Evolutionary conservation across 169 alveolate species (phyloP).

Genomic region (Plasmodium ovale): DNA sequence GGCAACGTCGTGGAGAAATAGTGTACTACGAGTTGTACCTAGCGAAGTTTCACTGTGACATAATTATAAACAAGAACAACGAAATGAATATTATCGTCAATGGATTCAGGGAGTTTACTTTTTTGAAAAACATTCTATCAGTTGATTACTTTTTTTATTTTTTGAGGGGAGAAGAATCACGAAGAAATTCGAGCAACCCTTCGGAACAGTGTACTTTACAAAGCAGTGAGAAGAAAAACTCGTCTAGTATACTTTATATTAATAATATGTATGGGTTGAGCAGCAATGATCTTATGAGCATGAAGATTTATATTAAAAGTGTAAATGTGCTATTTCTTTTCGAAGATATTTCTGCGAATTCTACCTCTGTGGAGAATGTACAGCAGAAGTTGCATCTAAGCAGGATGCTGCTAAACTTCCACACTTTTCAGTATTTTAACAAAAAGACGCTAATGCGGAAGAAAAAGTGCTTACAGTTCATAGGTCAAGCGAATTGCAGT

Average conservation of each 20-base stretch:
- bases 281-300: constrained; percentile 16
- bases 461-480: constrained; percentile 28
- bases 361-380: not conserved
- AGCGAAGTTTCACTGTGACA: constrained; percentile 47
- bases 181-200: not conserved
- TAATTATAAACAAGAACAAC: constrained; percentile 46
- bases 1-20: not conserved
- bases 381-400: constrained; percentile 20
- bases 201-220: not conserved
- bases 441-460: not conserved
- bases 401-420: constrained; percentile 24
- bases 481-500: not conserved
- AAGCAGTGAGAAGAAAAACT: not conserved
- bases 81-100: constrained; percentile 33
- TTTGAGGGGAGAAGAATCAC: not conserved
- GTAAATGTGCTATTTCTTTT: constrained; percentile 13
- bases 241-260: constrained; percentile 5
- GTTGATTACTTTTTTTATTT: constrained; percentile 26
- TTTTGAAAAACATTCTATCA: constrained; percentile 39
- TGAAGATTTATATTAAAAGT: constrained; percentile 36
- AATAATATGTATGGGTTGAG: constrained; percentile 41
- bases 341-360: constrained; percentile 6
- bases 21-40: constrained; percentile 35
- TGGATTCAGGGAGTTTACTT: constrained; percentile 15
- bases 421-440: constrained; percentile 54